Conservation (phyloP, 176 grass and related monocot genomes). For the Zoysia japonica region DNA sequence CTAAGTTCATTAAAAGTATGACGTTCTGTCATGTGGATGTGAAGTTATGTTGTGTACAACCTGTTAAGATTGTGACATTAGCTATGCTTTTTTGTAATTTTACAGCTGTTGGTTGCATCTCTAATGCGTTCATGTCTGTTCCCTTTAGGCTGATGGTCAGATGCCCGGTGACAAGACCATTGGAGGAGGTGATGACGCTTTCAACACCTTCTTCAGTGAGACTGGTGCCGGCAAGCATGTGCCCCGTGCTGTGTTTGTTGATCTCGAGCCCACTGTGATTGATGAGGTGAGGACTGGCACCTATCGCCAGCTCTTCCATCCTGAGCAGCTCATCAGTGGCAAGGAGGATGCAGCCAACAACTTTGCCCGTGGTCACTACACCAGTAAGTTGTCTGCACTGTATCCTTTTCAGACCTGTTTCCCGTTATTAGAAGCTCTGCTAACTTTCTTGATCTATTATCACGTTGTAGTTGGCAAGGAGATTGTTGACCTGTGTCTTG, state of each 20-base stretch:
- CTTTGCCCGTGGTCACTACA: conserved; percentile 77
- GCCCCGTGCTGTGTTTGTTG: conserved; percentile 67
- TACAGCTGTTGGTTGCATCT: neutral
- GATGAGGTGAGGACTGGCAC: conserved; percentile 64
- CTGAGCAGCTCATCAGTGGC: conserved; percentile 72
- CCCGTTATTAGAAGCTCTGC: neutral
- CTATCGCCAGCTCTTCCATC: conserved; percentile 75
- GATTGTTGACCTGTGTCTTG: conserved; percentile 64
- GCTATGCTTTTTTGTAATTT: too few species aligned
- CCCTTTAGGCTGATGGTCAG: conserved; percentile 54
- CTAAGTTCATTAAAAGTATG: too few species aligned
- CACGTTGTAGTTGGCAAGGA: conserved; percentile 51
- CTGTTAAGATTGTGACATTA: too few species aligned
- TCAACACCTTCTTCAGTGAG: conserved; percentile 82
- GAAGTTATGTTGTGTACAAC: too few species aligned
- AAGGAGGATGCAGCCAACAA: conserved; percentile 80
- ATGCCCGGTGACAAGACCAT: conserved; percentile 63
- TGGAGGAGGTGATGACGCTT: conserved; percentile 69
- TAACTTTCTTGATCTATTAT: neutral
- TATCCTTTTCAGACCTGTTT: fast-evolving
- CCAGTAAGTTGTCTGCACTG: conserved; percentile 36
- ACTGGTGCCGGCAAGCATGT: conserved; percentile 72
- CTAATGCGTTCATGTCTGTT: neutral
- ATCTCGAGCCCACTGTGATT: conserved; percentile 66
- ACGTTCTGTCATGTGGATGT: too few species aligned